Base-by-base conservation (phyloP, 1,284 basidiomycete genomes). In the Cutaneotrichosporon mucoides region DNA sequence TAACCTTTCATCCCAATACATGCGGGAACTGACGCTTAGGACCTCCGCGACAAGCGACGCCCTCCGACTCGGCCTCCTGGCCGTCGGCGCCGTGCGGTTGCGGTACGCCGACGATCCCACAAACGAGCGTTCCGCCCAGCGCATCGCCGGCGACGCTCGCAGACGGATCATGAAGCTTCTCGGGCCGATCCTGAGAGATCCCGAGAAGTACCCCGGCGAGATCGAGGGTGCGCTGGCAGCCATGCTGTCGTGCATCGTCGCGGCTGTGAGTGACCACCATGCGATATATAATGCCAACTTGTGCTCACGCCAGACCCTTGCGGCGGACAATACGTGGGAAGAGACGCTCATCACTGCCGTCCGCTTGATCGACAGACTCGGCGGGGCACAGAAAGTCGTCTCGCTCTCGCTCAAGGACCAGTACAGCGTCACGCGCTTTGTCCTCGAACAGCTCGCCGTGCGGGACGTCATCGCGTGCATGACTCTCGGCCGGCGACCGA, bases 401-500 rank as follows among this genome's bases (percentile, higher is more conserved):
- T 57, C 66, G 38, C 55, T 61, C 10, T 66, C 67, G 2, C 60
- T 65, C 7, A 66, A 68, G 50, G 62, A 70, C 48, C 63, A 67
- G 45, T 61, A 61, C 52, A 57, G 68, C 53, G 61, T 68, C 3
- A 68, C 60, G 13, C 68, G 76, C 10, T 77, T 77, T 60, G 67
- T 73, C 36, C 63, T 76, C 15, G 76, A 77, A 60, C 76, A 77
- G 57, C 64, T 77, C 4, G 74, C 73, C 5, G 73, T 70, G 36
- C 63, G 74, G 1, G 74, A 77, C 41, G 71, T 76, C 0, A 72
- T 77, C 53, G 73, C 74, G 11, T 73, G 72, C 56, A 70, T 77
- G 68, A 75, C 72, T 3, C 75, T 75, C 0, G 73, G 73, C 34
- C 56, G 63, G 11, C 62, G 70, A 5, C 76, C 76, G 1, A 66